phyloP scores from a whole-genome alignment of 208 protist species.

The Leishmania major region DNA sequence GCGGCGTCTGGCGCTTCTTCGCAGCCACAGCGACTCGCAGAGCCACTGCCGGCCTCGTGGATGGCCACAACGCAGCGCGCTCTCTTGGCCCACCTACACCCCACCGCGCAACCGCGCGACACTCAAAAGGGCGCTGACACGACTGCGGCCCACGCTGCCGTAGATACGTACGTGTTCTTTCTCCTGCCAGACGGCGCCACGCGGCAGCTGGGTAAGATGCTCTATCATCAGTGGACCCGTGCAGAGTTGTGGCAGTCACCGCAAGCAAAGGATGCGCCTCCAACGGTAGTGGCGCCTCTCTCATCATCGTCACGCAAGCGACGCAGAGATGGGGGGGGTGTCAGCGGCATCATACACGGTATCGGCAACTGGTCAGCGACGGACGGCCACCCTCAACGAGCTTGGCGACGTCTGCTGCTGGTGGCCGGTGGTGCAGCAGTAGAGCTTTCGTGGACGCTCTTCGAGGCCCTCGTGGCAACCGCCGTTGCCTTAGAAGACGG shows the following conservation, averaged over 20 bases:
- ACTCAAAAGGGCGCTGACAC: not conserved
- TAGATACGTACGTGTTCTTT: constrained; percentile 12
- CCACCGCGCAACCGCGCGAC: not conserved
- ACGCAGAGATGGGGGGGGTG: not conserved
- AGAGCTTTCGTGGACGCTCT: constrained; percentile 18
- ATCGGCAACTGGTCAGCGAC: constrained; percentile 7
- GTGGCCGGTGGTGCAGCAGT: constrained; percentile 16
- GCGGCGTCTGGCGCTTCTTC: not conserved
- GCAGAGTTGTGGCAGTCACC: not conserved
- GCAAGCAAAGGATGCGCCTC: not conserved
- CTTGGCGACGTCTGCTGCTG: constrained; percentile 30
- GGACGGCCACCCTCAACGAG: constrained; percentile 25
- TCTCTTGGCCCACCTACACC: not conserved
- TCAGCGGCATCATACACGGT: not conserved
- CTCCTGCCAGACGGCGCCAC: constrained; percentile 24
- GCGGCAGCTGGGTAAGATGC: constrained; percentile 1
- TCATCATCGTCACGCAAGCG: constrained; percentile 17
- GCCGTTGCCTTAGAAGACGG: not conserved
- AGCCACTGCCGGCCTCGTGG: constrained; percentile 13
- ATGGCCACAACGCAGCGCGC: constrained; percentile 8
- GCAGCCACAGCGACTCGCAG: not conserved
- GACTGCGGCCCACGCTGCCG: not conserved
- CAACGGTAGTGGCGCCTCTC: not conserved
- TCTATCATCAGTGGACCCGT: constrained; percentile 3
- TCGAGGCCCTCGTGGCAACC: constrained; percentile 4